Conservation (phyloP, 805 yeast genomes). For the Ogataea sp. region DNA sequence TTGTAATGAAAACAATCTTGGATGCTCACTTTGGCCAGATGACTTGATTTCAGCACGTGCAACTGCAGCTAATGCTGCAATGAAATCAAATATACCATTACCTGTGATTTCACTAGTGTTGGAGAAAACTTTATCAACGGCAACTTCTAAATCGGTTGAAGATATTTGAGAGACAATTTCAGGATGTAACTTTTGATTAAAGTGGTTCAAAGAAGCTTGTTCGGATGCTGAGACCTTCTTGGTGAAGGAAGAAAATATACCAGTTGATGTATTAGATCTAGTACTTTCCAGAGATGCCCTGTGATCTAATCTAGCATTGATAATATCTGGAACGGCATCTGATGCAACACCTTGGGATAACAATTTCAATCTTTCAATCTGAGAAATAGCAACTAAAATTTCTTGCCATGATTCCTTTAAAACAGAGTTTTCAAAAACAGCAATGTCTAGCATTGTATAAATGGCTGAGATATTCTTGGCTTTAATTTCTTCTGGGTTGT, state of each 20-base stretch:
- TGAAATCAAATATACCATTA: constrained; percentile 79
- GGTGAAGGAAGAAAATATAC: constrained; percentile 49
- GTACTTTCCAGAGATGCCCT: constrained; percentile 46
- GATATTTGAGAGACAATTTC: constrained; percentile 50
- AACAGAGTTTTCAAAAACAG: constrained; percentile 71
- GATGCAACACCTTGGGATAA: constrained; percentile 85
- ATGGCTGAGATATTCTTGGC: constrained; percentile 78
- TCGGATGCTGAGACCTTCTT: constrained; percentile 50
- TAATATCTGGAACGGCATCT: constrained; percentile 76
- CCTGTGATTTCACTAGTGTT: constrained; percentile 76
- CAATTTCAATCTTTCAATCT: constrained; percentile 82
- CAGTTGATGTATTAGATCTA: constrained; percentile 31
- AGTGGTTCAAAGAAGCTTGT: constrained; percentile 60
- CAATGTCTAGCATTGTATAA: constrained; percentile 62
- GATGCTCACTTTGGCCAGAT: constrained; percentile 72
- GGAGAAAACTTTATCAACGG: constrained; percentile 81
- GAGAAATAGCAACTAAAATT: constrained; percentile 74
- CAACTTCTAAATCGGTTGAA: constrained; percentile 64
- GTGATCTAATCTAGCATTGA: constrained; percentile 62
- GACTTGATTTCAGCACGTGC: constrained; percentile 88
- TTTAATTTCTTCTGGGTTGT: constrained; percentile 70
- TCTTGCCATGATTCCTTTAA: constrained; percentile 79
- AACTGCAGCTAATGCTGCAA: constrained; percentile 77
- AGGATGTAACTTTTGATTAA: constrained; percentile 57
- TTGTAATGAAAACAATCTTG: constrained; percentile 87